Percentiles rank a stretch among this genome's conserved stretches.
Evolutionary conservation across 306 rosid genomes (phyloP).

Genomic region (Trifolium fragiferum): DNA sequence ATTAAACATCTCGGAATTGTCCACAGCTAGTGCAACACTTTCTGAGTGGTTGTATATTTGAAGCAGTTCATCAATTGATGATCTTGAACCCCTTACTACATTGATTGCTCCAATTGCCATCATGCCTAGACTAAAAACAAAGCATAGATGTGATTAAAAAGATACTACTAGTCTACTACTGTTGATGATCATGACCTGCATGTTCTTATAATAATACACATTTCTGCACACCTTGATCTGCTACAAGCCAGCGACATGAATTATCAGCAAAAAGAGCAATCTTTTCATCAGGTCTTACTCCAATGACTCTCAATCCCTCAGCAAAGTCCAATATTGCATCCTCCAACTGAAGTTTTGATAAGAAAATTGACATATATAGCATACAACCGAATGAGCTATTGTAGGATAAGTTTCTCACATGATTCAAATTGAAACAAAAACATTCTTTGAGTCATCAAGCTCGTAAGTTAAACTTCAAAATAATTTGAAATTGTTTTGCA

Average conservation of each 20-base stretch:
- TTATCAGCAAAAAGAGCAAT: constrained; percentile 92
- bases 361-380: constrained; percentile 3
- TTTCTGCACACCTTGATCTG: constrained; percentile 79
- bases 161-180: not conserved
- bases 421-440: constrained; percentile 23
- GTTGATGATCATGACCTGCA: not conserved
- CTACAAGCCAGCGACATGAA: constrained; percentile 91
- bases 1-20: constrained; percentile 80
- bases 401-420: constrained; percentile 6
- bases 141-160: constrained; percentile 38
- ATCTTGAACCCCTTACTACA: constrained; percentile 96
- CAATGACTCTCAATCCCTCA: constrained; percentile 90
- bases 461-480: not conserved
- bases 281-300: constrained; percentile 79
- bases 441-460: constrained; percentile 5
- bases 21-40: constrained; percentile 88
- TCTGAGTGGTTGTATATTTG: constrained; percentile 89
- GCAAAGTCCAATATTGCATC: constrained; percentile 77
- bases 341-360: constrained; percentile 67
- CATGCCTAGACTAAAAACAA: constrained; percentile 68
- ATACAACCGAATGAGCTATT: constrained; percentile 22
- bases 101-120: constrained; percentile 94
- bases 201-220: not conserved
- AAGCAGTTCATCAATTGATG: constrained; percentile 78
- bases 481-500: constrained; percentile 17